These are phyloP conservation scores for Tetraselmis striata DNA, from an alignment of 139 green algal species.

Conservation along the genomic window DNA sequence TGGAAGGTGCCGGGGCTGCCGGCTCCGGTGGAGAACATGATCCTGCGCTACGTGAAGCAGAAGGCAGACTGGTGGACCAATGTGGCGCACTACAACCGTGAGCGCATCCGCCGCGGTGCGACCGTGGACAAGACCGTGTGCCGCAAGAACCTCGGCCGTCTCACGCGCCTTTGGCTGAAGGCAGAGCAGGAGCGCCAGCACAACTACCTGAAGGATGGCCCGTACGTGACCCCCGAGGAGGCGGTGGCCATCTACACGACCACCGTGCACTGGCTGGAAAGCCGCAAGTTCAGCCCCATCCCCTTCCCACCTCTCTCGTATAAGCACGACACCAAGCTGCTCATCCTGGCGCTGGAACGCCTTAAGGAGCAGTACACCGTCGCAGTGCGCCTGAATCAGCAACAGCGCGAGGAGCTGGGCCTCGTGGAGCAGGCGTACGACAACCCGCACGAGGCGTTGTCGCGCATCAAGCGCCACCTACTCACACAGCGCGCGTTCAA, in stretches of 20 bases:
- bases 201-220: slow-evolving; percentile 94
- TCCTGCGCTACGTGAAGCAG: slow-evolving; percentile 98
- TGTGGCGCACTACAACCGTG: slow-evolving; percentile 98
- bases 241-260: slow-evolving; percentile 98
- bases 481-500: slow-evolving; percentile 98
- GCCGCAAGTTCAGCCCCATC: slow-evolving; percentile 93
- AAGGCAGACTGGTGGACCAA: slow-evolving; percentile 99
- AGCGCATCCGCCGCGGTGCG: slow-evolving; percentile 94
- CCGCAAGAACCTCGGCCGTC: slow-evolving; percentile 97
- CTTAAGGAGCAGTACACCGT: slow-evolving; percentile 99
- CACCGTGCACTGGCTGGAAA: slow-evolving; percentile 99
- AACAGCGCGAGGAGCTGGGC: slow-evolving; percentile 96
- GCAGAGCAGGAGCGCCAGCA: slow-evolving; percentile 97
- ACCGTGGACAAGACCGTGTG: slow-evolving; percentile 99
- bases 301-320: slow-evolving; percentile 98
- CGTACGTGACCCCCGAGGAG: slow-evolving; percentile 87
- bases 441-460: slow-evolving; percentile 98
- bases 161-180: slow-evolving; percentile 97
- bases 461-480: slow-evolving; percentile 98
- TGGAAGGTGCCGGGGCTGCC: slow-evolving; percentile 98
- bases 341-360: slow-evolving; percentile 96
- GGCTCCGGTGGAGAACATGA: slow-evolving; percentile 98
- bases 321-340: slow-evolving; percentile 99
- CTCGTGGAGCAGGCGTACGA: slow-evolving; percentile 99
- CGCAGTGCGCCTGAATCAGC: slow-evolving; percentile 89